A percentile compares a stretch with the other conserved stretches of the same genome.
Conservation (phyloP, 2,329 filamentous ascomycete genomes). For the Macrophomina tecta region DNA sequence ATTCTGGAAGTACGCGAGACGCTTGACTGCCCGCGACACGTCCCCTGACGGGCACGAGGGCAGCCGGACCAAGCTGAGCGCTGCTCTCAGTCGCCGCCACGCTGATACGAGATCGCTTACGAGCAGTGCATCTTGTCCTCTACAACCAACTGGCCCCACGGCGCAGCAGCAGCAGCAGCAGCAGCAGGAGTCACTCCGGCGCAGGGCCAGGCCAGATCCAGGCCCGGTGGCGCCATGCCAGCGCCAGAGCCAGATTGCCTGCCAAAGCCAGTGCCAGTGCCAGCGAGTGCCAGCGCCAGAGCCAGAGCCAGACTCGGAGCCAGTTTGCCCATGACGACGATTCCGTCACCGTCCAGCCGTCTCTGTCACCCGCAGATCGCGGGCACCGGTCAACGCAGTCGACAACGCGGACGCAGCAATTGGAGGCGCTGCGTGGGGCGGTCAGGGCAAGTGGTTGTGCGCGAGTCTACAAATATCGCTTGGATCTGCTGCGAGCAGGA, state of each 20-base stretch:
- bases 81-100: not conserved
- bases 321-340: too few species aligned
- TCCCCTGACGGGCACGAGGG: conserved; percentile 27
- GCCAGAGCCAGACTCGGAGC: too few species aligned
- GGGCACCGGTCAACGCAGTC: not conserved
- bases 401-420: conserved; percentile 8
- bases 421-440: conserved; percentile 3
- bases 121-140: not conserved
- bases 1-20: conserved; percentile 35
- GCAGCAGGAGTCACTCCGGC: too few species aligned
- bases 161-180: too few species aligned
- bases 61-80: conserved; percentile 3
- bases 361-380: conserved; percentile 7
- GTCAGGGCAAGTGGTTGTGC: conserved; percentile 17
- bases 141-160: not conserved
- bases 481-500: conserved; percentile 25
- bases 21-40: conserved; percentile 38
- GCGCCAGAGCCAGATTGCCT: too few species aligned
- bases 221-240: too few species aligned
- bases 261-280: too few species aligned
- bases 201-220: too few species aligned
- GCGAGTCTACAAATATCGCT: conserved; percentile 25
- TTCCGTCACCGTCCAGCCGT: not conserved
- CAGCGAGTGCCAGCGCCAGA: too few species aligned
- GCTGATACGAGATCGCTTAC: conserved; percentile 28